These are phyloP conservation scores for Draba incana DNA, from an alignment of 345 rosid genomes.

Conservation along the genomic window DNA sequence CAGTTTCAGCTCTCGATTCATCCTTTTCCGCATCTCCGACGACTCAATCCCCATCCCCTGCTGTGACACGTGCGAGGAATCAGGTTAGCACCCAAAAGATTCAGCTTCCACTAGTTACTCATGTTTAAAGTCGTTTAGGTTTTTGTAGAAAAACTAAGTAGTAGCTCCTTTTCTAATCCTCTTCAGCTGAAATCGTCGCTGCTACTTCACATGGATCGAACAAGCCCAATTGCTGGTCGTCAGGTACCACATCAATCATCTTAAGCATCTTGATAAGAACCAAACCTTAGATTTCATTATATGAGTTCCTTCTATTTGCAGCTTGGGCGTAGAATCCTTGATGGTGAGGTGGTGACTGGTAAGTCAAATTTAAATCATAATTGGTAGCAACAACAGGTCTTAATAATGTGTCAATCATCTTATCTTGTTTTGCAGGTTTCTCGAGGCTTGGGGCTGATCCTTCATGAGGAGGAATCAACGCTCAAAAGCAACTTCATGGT, in stretches of 20 bases:
- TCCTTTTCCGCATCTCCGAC: conserved; percentile 34
- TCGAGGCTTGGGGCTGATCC: too few species aligned
- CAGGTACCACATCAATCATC: conserved; percentile 61
- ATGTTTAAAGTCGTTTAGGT: background rate
- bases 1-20: conserved; percentile 46
- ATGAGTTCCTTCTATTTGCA: too few species aligned
- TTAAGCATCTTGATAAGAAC: conserved; percentile 25
- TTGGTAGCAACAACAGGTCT: too few species aligned
- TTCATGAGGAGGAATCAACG: too few species aligned
- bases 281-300: background rate
- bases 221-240: conserved; percentile 93
- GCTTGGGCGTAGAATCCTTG: too few species aligned
- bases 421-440: too few species aligned
- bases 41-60: conserved; percentile 64
- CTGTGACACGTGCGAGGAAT: conserved; percentile 93
- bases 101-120: background rate
- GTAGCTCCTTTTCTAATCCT: conserved; percentile 2
- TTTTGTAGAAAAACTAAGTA: background rate
- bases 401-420: too few species aligned
- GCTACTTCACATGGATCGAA: conserved; percentile 94
- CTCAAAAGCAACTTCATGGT: too few species aligned
- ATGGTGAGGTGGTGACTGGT: too few species aligned
- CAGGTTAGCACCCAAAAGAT: conserved; percentile 59
- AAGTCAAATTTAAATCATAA: too few species aligned
- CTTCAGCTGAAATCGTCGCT: conserved; percentile 89